Conservation (phyloP, 352 stramenopile genomes). For the Pythium dissimile region DNA sequence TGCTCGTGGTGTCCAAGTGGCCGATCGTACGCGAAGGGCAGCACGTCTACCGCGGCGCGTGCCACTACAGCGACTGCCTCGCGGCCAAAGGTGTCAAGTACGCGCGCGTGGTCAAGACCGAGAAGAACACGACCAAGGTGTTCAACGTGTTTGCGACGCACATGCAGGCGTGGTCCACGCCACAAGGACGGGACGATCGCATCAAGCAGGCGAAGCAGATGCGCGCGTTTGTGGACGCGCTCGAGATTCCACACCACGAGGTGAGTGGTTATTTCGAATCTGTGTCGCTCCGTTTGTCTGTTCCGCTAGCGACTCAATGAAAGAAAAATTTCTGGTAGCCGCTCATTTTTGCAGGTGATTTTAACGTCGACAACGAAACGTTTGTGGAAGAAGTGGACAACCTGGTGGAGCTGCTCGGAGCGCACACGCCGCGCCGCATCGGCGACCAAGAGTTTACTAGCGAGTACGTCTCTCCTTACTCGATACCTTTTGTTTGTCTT, state of each 20-base stretch:
- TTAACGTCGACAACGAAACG: conserved; percentile 84
- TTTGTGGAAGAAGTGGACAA: conserved; percentile 66
- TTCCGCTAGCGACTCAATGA: neutral
- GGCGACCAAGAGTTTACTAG: conserved; percentile 71
- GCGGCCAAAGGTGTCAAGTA: conserved; percentile 85
- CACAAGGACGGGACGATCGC: conserved; percentile 52
- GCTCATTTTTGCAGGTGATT: conserved; percentile 77
- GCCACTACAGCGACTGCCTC: conserved; percentile 81
- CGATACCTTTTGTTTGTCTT: too few relatives aligned
- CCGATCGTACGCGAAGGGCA: conserved; percentile 73
- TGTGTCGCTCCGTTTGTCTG: neutral
- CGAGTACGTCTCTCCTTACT: conserved; percentile 47
- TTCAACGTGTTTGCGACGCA: conserved; percentile 87
- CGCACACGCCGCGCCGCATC: conserved; percentile 37
- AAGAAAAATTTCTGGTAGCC: conserved; percentile 30
- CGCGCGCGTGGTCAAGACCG: conserved; percentile 63
- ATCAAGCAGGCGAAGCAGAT: conserved; percentile 71
- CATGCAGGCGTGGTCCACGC: conserved; percentile 85
- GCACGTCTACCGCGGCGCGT: conserved; percentile 72
- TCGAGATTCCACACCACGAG: conserved; percentile 65
- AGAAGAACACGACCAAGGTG: conserved; percentile 46
- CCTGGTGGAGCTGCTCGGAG: conserved; percentile 51
- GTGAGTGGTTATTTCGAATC: conserved; percentile 18
- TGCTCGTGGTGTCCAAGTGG: conserved; percentile 82
- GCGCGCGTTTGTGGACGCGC: conserved; percentile 37